Conservation (phyloP, 257 asterid species). For the Plantago major region DNA sequence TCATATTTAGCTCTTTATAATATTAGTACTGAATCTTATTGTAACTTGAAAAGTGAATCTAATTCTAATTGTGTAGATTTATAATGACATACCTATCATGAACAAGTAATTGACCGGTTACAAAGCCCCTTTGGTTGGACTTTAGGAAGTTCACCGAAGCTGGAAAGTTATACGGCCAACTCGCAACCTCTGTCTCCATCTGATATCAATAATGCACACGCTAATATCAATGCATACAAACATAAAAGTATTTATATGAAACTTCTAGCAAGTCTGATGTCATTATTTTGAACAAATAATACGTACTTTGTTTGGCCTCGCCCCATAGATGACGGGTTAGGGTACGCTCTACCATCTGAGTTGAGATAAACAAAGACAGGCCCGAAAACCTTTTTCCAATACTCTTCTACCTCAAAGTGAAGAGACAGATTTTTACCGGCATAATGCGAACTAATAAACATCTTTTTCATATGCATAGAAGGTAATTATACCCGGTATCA, state of each 20-base stretch:
- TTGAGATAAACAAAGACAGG: constrained; percentile 56
- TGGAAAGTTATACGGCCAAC: constrained; percentile 68
- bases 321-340: constrained; percentile 52
- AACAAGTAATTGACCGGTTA: constrained; percentile 48
- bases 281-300: no score
- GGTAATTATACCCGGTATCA: background rate
- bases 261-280: background rate
- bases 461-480: constrained; percentile 27
- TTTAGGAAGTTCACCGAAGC: constrained; percentile 38
- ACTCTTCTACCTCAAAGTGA: constrained; percentile 33
- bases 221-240: no score
- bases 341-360: constrained; percentile 28
- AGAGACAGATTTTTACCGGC: constrained; percentile 47
- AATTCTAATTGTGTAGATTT: no score
- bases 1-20: no score
- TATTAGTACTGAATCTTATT: no score
- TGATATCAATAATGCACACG: constrained; percentile 11
- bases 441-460: constrained; percentile 63
- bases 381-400: constrained; percentile 74
- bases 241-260: no score
- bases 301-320: constrained; percentile 50
- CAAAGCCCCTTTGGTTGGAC: constrained; percentile 43
- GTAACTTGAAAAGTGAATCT: no score
- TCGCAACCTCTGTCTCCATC: constrained; percentile 47
- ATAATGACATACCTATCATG: constrained; percentile 35